phyloP scores from a whole-genome alignment of 306 rosid species.

The Quillaja saponaria region DNA sequence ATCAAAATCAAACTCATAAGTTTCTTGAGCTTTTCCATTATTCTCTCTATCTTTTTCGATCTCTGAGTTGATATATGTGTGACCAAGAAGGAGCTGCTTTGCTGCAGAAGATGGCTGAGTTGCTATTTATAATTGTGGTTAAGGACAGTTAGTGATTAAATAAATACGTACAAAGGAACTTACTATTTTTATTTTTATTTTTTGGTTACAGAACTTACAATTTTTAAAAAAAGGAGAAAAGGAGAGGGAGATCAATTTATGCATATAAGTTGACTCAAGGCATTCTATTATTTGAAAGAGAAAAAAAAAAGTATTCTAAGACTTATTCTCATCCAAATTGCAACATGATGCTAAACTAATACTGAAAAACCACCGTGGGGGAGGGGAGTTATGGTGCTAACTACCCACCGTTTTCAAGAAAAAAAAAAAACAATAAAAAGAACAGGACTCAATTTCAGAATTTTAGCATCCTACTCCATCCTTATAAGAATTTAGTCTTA shows the following conservation, averaged over 20 bases:
- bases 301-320: no score
- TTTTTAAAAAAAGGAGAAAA: no score
- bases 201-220: neutral
- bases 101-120: slow-evolving; percentile 27
- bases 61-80: slow-evolving; percentile 12
- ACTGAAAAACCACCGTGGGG: no score
- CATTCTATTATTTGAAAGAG: no score
- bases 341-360: neutral
- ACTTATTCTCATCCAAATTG: neutral
- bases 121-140: slow-evolving; percentile 39
- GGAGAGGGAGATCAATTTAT: neutral
- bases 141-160: slow-evolving; percentile 6
- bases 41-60: slow-evolving; percentile 12
- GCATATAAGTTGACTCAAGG: no score
- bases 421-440: no score
- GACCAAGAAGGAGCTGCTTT: slow-evolving; percentile 15
- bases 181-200: no score
- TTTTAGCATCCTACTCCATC: no score
- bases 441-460: no score
- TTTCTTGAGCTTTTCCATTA: slow-evolving; percentile 34
- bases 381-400: no score
- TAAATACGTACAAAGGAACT: neutral
- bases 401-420: no score
- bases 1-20: slow-evolving; percentile 10
- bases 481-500: no score